Evolutionary conservation across 108 stramenopile genomes (phyloP), one percentile per base, ranked within the genome.

Genomic region (Phaeodactylum tricornutum): DNA sequence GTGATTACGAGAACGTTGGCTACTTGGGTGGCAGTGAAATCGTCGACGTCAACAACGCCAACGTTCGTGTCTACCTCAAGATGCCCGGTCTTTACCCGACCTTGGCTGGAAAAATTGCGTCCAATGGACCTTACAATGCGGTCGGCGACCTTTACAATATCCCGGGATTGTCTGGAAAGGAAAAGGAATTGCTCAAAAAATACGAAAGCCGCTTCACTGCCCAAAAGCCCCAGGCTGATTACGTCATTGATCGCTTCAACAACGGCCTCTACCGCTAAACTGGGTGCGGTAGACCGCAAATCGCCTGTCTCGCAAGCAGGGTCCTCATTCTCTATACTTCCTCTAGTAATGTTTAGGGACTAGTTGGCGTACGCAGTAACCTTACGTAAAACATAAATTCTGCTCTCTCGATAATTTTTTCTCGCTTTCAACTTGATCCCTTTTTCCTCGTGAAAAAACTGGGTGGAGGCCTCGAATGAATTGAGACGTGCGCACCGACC

Each of bases 21-120:
- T 72, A 68, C 68, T 75, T 93, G 42, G 92, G 92, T 37, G 92
- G 92, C 53, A 49, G 72, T 21, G 40, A 62, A 36, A 38, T 74
- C 49, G 78, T 96, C 55, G 96, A 96, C 63, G 43, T 96, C 24
- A 96, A 96, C 91, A 96, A 96, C 84, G 93, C 96, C 57, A 96
- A 96, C 64, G 85, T 96, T 36, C 96, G 96, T 64, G 86, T 85
- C 3, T 96, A 96, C 93, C 66, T 91, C 60, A 89, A 85, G 78
- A 75, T 96, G 67, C 79, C 84, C 33, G 96, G 96, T 44, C 86
- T 95, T 80, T 96, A 96, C 92, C 96, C 96, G 47, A 67, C 51
- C 45, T 85, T 86, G 38, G 96, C 96, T 19, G 93, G 94, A 64
- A 95, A 95, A 78, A 93, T 97, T 55, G 94, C 79, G 20, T 68